Base-by-base conservation (phyloP, 2,329 filamentous ascomycete species). In the Sporothrix pseudoabietina region DNA sequence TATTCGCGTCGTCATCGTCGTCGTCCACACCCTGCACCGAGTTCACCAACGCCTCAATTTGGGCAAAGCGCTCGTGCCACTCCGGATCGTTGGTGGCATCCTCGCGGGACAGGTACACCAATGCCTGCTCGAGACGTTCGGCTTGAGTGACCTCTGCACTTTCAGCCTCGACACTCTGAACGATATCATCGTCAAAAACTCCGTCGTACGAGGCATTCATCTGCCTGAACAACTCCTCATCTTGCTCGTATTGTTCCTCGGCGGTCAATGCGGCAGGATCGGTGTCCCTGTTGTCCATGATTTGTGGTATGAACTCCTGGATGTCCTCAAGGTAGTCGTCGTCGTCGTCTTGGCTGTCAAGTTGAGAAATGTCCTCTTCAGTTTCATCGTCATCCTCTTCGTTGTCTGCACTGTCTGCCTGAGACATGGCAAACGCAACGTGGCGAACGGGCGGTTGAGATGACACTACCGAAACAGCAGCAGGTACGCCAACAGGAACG, bases 91-190 rank as follows among this genome's bases (percentile, higher is more conserved):
- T 81, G 72, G 84, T 81, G 6, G 79, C 76, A 75, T 88, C 85
- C 74, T 86, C 83, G 41, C 87, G 85, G 3, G 82, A 77, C 30
- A 89, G 83, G 74, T 86, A 89, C 75, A 83, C 84, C 54, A 78
- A 75, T n/a, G 79, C 73, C 52, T 80, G 78, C 54, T 77, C 44
- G 41, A 84, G 78, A 2, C 80, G 80, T 39, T 41, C 35, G 35
- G 30, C 30, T 5, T 30, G 55, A 5, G 14, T 30, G 30, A 19
- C 55, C 39, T 47, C 39, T 10, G n/a, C 61, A n/a, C 14, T 14
- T 22, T 47, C 12, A 8, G 12, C 10, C 39, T 26, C 35, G 10
- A 26, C 26, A 26, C 30, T 19, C 8, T 66, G 10, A 9, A 30
- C 39, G 39, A 22, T 8, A 22, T 4, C 22, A 47, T 44, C 22